Evolutionary conservation across 352 stramenopile species (phyloP).

Genomic region (Phytopythium mirpurense): DNA sequence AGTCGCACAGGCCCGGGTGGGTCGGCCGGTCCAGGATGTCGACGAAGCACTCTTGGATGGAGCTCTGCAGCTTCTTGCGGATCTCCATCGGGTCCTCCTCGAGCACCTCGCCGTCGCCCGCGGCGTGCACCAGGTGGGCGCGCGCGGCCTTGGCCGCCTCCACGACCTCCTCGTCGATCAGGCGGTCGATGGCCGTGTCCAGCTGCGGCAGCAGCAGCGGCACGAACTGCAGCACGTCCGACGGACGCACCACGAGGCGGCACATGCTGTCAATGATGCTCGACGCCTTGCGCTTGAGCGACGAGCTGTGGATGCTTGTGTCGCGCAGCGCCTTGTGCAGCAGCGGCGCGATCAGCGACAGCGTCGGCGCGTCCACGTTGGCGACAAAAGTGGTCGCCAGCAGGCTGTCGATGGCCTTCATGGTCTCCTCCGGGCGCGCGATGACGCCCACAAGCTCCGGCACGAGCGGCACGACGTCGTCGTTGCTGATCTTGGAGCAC

Average conservation of each 20-base stretch:
- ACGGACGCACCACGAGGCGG: slow-evolving; percentile 78
- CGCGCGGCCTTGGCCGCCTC: slow-evolving; percentile 54
- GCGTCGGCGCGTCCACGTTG: slow-evolving; percentile 87
- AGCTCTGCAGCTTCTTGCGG: slow-evolving; percentile 39
- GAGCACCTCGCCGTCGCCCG: slow-evolving; percentile 39
- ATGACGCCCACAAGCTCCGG: slow-evolving; percentile 89
- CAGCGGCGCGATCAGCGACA: slow-evolving; percentile 89
- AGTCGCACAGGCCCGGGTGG: slow-evolving; percentile 43
- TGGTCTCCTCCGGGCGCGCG: slow-evolving; percentile 87
- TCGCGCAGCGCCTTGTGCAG: slow-evolving; percentile 89
- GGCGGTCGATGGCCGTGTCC: slow-evolving; percentile 87
- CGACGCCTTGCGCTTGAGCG: slow-evolving; percentile 88
- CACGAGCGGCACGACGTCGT: slow-evolving; percentile 87
- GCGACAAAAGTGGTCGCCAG: slow-evolving; percentile 91
- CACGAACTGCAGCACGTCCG: slow-evolving; percentile 90
- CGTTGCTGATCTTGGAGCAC: slow-evolving; percentile 89
- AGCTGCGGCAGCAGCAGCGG: slow-evolving; percentile 90
- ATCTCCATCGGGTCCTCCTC: slow-evolving; percentile 57
- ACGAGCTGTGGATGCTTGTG: slow-evolving; percentile 89
- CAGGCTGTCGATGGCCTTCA: slow-evolving; percentile 88
- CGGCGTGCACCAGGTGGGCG: slow-evolving; percentile 49
- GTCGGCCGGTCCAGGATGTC: slow-evolving; percentile 38
- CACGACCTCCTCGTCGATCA: slow-evolving; percentile 91
- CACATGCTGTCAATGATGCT: slow-evolving; percentile 94
- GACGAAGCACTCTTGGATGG: slow-evolving; percentile 40